These are phyloP conservation scores for Vaucheria bursata DNA, from an alignment of 352 stramenopile species.

Conservation along the genomic window DNA sequence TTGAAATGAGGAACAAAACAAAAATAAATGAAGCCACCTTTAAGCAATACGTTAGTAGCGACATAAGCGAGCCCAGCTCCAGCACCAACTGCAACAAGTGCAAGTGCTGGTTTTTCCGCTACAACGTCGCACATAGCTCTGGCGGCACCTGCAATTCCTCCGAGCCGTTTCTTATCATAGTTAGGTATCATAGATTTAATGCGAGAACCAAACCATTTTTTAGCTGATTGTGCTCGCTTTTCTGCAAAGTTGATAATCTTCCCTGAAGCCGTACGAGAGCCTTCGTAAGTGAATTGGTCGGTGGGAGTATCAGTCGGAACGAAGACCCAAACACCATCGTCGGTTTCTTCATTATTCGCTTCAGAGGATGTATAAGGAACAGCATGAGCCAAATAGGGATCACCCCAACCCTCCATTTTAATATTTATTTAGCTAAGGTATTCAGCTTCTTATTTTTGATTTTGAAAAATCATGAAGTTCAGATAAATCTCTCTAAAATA, in stretches of 20 bases:
- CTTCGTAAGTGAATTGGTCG: not conserved
- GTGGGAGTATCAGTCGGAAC: not conserved
- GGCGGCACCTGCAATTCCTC: not conserved
- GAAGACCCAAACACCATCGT: not conserved
- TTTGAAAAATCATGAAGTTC: too few species aligned
- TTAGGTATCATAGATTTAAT: not conserved
- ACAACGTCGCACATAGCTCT: not conserved
- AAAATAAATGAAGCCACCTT: constrained; percentile 1
- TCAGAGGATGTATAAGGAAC: not conserved
- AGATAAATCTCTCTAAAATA: too few species aligned
- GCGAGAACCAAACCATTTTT: not conserved
- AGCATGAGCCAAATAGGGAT: not conserved
- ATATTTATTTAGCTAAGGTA: too few species aligned
- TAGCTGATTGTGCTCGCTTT: not conserved
- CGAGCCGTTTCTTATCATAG: not conserved
- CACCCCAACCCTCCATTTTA: too few species aligned
- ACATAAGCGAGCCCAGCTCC: not conserved
- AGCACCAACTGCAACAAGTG: not conserved
- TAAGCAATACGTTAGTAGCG: not conserved
- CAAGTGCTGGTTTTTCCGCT: not conserved
- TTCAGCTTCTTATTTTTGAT: too few species aligned
- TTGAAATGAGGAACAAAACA: constrained; percentile 5
- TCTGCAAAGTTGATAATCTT: not conserved
- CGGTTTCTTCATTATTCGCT: not conserved
- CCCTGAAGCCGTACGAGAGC: not conserved